Percentiles rank a stretch among this genome's conserved stretches.
Evolutionary conservation across 2,329 filamentous ascomycete genomes (phyloP).

Genomic region (Phyllachora maydis): DNA sequence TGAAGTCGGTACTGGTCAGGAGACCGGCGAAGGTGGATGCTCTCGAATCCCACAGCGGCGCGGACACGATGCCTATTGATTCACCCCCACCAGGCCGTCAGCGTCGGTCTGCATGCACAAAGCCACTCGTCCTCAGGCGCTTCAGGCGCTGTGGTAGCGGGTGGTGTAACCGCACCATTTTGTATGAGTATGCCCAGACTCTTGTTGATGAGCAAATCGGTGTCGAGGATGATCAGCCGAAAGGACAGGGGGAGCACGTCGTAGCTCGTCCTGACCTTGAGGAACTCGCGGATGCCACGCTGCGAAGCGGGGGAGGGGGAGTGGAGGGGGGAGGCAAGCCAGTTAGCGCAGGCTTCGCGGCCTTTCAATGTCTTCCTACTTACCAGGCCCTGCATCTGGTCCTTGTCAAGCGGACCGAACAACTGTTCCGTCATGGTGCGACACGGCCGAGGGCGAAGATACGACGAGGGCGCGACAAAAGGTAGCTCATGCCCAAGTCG

Average conservation of each 20-base stretch:
- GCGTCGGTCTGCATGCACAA: not conserved
- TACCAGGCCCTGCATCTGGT: conserved; percentile 63
- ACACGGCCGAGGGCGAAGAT: conserved; percentile 23
- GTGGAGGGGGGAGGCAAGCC: conserved; percentile 1
- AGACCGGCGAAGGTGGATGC: conserved; percentile 85
- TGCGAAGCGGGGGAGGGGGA: conserved; percentile 14
- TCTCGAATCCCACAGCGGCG: conserved; percentile 89
- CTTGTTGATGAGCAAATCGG: conserved; percentile 87
- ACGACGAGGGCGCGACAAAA: conserved; percentile 39
- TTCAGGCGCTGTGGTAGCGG: not conserved
- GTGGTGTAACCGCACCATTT: conserved; percentile 43
- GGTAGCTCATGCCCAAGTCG: conserved; percentile 26
- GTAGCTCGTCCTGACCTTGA: conserved; percentile 91
- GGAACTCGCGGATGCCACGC: conserved; percentile 85
- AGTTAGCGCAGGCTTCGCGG: conserved; percentile 1
- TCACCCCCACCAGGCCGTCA: conserved; percentile 2
- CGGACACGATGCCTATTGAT: conserved; percentile 73
- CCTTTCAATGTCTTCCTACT: conserved; percentile 16
- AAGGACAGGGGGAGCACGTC: conserved; percentile 94
- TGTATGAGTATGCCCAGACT: conserved; percentile 88
- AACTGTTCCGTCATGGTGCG: conserved; percentile 20
- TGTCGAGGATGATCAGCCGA: conserved; percentile 89
- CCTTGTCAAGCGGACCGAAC: conserved; percentile 45
- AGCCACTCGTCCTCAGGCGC: no score
- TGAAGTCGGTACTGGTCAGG: conserved; percentile 89